Evolutionary conservation across 768 basidiomycete species (phyloP).

Genomic region (Trametes punicea): DNA sequence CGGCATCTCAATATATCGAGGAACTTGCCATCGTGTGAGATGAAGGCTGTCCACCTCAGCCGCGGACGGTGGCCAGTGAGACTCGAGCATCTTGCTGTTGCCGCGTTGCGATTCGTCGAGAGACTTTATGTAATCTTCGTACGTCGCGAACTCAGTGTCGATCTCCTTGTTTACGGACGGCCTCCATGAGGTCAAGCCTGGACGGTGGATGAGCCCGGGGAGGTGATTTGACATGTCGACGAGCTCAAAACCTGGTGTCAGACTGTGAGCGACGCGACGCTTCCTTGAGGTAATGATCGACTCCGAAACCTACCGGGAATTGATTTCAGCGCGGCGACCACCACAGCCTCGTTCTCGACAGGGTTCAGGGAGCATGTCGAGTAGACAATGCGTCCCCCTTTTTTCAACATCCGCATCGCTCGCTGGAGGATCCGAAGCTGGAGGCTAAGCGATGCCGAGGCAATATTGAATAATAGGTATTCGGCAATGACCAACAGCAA

Average conservation of each 20-base stretch:
- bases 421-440: slow-evolving; percentile 91
- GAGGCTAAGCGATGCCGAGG: slow-evolving; percentile 47
- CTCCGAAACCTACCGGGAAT: slow-evolving; percentile 53
- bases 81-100: slow-evolving; percentile 61
- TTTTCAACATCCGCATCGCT: slow-evolving; percentile 85
- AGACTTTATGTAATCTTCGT: slow-evolving; percentile 54
- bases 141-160: slow-evolving; percentile 52
- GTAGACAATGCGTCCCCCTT: slow-evolving; percentile 91
- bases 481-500: not conserved
- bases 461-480: not conserved
- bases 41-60: slow-evolving; percentile 55
- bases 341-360: slow-evolving; percentile 94
- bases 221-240: slow-evolving; percentile 73
- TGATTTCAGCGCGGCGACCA: slow-evolving; percentile 74
- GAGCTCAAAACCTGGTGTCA: slow-evolving; percentile 61
- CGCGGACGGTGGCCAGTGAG: slow-evolving; percentile 77
- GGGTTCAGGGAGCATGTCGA: slow-evolving; percentile 98
- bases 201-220: slow-evolving; percentile 67
- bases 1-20: not conserved
- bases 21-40: slow-evolving; percentile 65
- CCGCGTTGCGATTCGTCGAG: slow-evolving; percentile 44
- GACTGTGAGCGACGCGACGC: not conserved
- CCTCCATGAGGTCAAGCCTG: slow-evolving; percentile 77
- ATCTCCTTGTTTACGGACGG: slow-evolving; percentile 60
- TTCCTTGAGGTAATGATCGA: not conserved